Base-by-base conservation (phyloP, 768 basidiomycete species). In the Amanita rimosa region DNA sequence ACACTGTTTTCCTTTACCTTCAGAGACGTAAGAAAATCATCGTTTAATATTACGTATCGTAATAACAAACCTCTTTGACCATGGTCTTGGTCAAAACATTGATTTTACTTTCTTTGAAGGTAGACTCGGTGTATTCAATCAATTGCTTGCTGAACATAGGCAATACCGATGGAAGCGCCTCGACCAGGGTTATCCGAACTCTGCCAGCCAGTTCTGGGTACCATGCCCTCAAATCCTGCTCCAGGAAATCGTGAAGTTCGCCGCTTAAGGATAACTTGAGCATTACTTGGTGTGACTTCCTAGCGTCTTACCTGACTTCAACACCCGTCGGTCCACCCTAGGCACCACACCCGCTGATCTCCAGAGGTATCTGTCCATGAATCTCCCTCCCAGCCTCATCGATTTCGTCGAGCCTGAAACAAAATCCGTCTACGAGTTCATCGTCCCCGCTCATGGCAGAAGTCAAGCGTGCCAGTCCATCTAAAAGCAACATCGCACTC, bases 11-110 rank as follows among this genome's bases (percentile, higher is more conserved):
- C 84, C 64, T 83, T 86, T 57, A 98, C 77, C 58, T 72, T 38
- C 13, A 49, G 21, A 19, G 35, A 24, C 11, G 22, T 26, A 11
- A 34, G 21, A 9, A 26, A 13, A 0, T 6, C 7, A 19, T n/a
- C n/a, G n/a, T 36, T 9, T 13, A n/a, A 10, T 8, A 8, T n/a
- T 52, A 51, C n/a, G 39, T 31, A 35, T 3, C 31, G 16, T 5
- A 1, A 9, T 44, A 26, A 50, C 55, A 6, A 35, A 69, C 71
- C 70, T 93, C 88, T 67, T 94, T 93, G 57, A 97, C 95, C 94
- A 97, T 97, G n/a, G 96, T 98, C 67, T 88, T 87, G n/a, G 94
- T 97, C 62, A 91, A 64, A 60, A 98, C 85, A 40, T 97, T 85
- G 53, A 97, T 99, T 69, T 93, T 92, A 66, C 91, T 90, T 71